Evolutionary conservation across 306 rosid species (phyloP).

Genomic region (Pueraria montana): DNA sequence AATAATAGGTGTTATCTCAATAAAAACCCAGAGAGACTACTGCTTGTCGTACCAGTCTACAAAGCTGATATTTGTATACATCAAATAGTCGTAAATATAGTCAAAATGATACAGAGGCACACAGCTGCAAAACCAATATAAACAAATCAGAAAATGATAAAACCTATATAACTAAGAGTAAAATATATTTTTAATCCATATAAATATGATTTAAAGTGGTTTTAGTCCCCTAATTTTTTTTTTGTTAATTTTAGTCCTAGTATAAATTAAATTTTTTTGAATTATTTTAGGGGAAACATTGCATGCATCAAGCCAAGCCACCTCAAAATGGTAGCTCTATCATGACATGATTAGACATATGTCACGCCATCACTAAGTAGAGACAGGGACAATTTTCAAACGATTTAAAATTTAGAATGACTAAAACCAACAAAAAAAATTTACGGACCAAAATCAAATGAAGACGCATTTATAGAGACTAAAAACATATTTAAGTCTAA

Average conservation of each 20-base stretch:
- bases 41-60: slow-evolving; percentile 84
- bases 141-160: slow-evolving; percentile 47
- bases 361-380: background rate
- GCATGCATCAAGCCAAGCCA: background rate
- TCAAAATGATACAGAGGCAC: slow-evolving; percentile 86
- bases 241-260: background rate
- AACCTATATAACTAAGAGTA: slow-evolving; percentile 40
- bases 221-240: background rate
- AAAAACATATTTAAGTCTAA: background rate
- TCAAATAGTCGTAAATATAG: slow-evolving; percentile 81
- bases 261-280: background rate
- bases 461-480: background rate
- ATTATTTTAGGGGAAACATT: background rate
- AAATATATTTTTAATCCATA: background rate
- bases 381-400: background rate
- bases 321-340: background rate
- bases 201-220: background rate
- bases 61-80: slow-evolving; percentile 87
- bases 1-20: slow-evolving; percentile 17
- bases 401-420: background rate
- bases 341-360: background rate
- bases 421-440: background rate
- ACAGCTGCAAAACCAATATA: slow-evolving; percentile 78
- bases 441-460: background rate
- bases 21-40: slow-evolving; percentile 11